These are phyloP conservation scores for Sporothrix luriei DNA, from an alignment of 2,329 filamentous ascomycete species.

Conservation along the genomic window DNA sequence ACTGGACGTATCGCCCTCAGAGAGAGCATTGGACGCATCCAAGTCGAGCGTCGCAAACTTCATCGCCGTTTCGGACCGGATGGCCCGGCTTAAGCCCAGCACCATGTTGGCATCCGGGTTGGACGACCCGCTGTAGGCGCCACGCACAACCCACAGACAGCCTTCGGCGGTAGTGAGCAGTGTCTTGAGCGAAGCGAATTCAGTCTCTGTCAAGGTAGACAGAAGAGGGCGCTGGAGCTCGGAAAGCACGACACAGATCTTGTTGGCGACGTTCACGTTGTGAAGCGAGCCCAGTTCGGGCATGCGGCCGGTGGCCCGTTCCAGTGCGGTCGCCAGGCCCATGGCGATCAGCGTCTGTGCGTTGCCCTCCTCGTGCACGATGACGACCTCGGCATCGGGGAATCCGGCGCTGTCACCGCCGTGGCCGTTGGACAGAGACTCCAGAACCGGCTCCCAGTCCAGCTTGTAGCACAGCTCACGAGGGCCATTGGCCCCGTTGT, in stretches of 20 bases:
- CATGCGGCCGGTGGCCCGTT: conserved; percentile 42
- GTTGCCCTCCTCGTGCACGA: conserved; percentile 45
- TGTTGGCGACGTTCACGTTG: conserved; percentile 42
- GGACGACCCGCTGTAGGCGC: conserved; percentile 45
- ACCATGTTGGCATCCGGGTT: conserved; percentile 50
- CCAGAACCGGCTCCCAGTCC: conserved; percentile 49
- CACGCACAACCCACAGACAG: conserved; percentile 48
- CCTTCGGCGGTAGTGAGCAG: conserved; percentile 44
- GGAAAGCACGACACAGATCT: conserved; percentile 48
- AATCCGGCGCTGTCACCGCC: conserved; percentile 32
- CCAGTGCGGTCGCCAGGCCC: conserved; percentile 43
- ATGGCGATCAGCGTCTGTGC: conserved; percentile 43
- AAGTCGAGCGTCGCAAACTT: conserved; percentile 52
- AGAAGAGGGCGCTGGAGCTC: conserved; percentile 52
- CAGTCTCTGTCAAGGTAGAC: conserved; percentile 44
- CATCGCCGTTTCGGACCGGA: conserved; percentile 52
- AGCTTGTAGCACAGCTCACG: conserved; percentile 52
- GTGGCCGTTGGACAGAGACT: conserved; percentile 29
- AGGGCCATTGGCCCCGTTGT: conserved; percentile 38
- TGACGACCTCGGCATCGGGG: conserved; percentile 43
- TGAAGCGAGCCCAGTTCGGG: conserved; percentile 42
- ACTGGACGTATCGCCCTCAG: conserved; percentile 37
- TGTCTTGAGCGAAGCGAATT: conserved; percentile 46
- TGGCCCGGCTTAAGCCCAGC: conserved; percentile 49
- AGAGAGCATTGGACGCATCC: conserved; percentile 41